Evolutionary conservation across 257 asterid genomes (phyloP), one percentile per base, ranked within the genome.

Genomic region (Plectranthus barbatus): DNA sequence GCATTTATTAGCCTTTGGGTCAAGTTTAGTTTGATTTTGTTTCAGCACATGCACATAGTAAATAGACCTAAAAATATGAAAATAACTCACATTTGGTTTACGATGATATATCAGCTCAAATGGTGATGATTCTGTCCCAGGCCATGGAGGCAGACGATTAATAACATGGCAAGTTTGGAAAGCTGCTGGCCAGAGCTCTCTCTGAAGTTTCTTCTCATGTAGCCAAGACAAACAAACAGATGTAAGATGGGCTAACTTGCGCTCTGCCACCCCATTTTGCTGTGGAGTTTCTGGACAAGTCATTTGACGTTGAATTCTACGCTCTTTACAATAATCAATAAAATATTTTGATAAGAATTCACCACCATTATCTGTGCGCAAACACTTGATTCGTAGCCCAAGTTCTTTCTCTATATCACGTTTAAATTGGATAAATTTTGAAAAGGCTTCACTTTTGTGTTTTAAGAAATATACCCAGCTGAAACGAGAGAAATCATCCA

Each of bases 401-500:
- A 55, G 47, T 13, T 64, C 55, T 54, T 71, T 71, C 34, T 71
- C 72, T 2, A 31, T 60, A 0, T 24, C 34, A 10, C 21, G 6
- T 57, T 66, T 56, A 29, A 72, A 72, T 7, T 64, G n/a, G n/a
- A n/a, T n/a, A n/a, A n/a, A n/a, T n/a, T n/a, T n/a, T n/a, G n/a
- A n/a, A n/a, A n/a, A n/a, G 40, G 60, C 63, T 1, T 73, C 67
- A 36, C 70, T 33, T 60, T 67, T 68, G 9, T 61, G 67, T 62
- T 68, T 53, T 18, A 62, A 26, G 17, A 69, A 74, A 47, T 15
- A 64, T 0, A 62, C 63, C 75, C 65, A 69, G 7, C 14, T 40
- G 60, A 68, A 54, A 0, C 45, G 52, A 39, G 69, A 72, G 15
- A 69, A 69, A 41, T 64, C 79, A 54, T 75, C 80, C 70, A 75